Base-by-base conservation (phyloP, 116 monocot genomes). In the Cymodocea nodosa region DNA sequence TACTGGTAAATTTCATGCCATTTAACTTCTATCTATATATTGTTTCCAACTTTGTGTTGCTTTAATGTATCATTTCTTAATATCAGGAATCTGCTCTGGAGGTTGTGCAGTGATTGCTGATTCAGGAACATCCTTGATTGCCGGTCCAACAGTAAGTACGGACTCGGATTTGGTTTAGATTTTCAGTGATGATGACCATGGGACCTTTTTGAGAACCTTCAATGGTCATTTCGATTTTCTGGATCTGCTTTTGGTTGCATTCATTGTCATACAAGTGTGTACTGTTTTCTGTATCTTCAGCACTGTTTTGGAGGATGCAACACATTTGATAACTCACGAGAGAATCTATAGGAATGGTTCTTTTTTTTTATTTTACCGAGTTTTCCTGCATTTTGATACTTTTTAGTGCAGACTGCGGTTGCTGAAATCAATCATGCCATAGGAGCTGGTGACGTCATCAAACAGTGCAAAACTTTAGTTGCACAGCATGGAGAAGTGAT, bases 71-170 rank as follows among this genome's bases (percentile, higher is more conserved):
- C 12, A 1, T 65, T 65, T 66, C 25, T 18, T 17, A 20, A 50
- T 56, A 53, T 52, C 69, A 91, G 90, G 82, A 20, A 68, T 84
- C 59, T 84, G 90, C 68, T 22, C 81, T 39, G 73, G 64, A 69
- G 84, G 87, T 49, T 91, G 87, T 78, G 67, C 81, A 35, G 90
- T 84, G 14, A 91, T 91, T 73, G 90, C 84, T 13, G 90, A 91
- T 75, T 86, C 87, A 60, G 90, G 90, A 67, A 84, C 87, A 57
- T 86, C 87, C 23, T 68, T 91, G 68, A 74, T 91, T 73, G 82
- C 82, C 54, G 90, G 90, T 53, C 90, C 90, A 58, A 82, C 82
- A 16, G 90, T 91, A 77, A 56, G 81, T 70, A 20, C 4, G n/a
- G 10, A 18, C 30, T 70, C 16, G 24, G 16, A n/a, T 6, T 11